phyloP scores from a whole-genome alignment of 768 basidiomycete species.

The Psilocybe cyanescens region DNA sequence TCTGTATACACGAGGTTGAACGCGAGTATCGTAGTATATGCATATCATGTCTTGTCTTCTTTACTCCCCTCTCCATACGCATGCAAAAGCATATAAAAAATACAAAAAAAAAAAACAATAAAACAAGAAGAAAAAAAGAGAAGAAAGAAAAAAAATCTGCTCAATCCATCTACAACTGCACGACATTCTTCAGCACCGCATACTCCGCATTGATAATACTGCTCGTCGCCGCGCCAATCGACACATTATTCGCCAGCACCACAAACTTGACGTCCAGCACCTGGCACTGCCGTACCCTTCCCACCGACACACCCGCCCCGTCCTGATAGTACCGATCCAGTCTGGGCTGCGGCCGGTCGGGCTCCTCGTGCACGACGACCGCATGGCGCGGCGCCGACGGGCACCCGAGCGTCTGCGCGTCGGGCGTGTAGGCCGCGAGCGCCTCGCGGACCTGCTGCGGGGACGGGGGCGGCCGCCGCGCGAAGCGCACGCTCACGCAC shows the following conservation, averaged over 20 bases:
- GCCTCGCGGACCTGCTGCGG: constrained; percentile 89
- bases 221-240: constrained; percentile 95
- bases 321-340: constrained; percentile 89
- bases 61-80: too few relatives aligned
- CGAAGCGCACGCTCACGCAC: constrained; percentile 86
- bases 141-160: background rate
- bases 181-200: constrained; percentile 79
- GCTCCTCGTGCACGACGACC: constrained; percentile 90
- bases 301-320: constrained; percentile 91
- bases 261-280: constrained; percentile 98
- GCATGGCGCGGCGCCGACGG: constrained; percentile 87
- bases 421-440: constrained; percentile 72
- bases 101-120: too few relatives aligned
- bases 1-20: too few relatives aligned
- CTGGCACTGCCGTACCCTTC: constrained; percentile 85
- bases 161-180: constrained; percentile 17
- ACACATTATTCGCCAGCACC: constrained; percentile 90
- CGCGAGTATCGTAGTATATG: too few relatives aligned
- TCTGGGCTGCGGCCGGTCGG: constrained; percentile 92
- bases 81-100: too few relatives aligned
- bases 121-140: too few relatives aligned
- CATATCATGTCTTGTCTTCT: too few relatives aligned
- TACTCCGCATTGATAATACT: constrained; percentile 96
- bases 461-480: constrained; percentile 77
- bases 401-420: constrained; percentile 73